These are phyloP conservation scores for Gardenia jasminoides DNA, from an alignment of 257 asterid species.

Conservation along the genomic window DNA sequence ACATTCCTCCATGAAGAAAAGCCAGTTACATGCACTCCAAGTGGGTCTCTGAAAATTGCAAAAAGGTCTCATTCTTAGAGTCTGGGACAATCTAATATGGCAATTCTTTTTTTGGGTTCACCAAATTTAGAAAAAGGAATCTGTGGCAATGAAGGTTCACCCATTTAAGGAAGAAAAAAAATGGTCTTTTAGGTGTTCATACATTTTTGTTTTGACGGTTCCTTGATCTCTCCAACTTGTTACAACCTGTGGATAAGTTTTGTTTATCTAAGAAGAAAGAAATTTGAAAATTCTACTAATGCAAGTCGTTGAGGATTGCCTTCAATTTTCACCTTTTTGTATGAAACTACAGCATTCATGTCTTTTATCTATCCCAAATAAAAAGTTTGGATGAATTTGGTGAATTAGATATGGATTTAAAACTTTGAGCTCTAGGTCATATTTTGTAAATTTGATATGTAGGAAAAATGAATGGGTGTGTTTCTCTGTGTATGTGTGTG, in stretches of 20 bases:
- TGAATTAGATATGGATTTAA: no score
- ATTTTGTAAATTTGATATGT: no score
- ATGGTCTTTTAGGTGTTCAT: background rate
- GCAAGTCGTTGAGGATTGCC: background rate
- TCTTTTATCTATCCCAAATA: no score
- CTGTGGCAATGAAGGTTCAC: background rate
- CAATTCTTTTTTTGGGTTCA: background rate
- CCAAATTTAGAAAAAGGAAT: background rate
- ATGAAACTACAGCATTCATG: background rate
- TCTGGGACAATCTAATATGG: background rate
- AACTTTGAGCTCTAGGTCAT: no score
- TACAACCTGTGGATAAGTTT: background rate
- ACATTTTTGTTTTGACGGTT: background rate
- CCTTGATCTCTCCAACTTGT: no score
- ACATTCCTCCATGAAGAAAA: conserved; percentile 70
- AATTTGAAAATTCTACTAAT: background rate
- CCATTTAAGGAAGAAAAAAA: background rate
- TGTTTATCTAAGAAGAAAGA: background rate
- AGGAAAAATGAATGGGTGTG: no score
- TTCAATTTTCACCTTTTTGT: background rate
- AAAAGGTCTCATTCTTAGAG: conserved; percentile 24
- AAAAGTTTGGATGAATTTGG: no score
- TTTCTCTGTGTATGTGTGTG: no score
- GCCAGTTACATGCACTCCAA: conserved; percentile 52
- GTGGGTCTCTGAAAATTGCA: conserved; percentile 54